These are phyloP conservation scores for Smittium mucronatum DNA, from an alignment of 371 early-diverging fungal species.

Conservation along the genomic window DNA sequence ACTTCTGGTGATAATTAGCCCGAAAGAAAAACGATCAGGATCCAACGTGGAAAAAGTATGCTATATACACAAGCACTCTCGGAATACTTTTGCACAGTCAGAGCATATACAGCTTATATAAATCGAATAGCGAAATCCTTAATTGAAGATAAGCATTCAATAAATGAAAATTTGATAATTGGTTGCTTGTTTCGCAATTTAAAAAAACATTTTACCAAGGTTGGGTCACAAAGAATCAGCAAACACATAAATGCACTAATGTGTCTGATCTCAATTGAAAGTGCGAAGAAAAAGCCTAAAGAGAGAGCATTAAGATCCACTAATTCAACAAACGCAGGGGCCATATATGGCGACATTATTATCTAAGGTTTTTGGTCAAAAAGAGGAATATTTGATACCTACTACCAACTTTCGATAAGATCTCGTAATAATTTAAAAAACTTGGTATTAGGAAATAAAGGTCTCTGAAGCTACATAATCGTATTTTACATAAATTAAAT, in stretches of 20 bases:
- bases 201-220: not conserved
- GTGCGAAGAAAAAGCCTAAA: not conserved
- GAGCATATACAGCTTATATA: not conserved
- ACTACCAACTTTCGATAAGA: not conserved
- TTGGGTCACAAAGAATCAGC: not conserved
- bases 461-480: not conserved
- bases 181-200: not conserved
- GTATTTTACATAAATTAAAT: not conserved
- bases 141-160: not conserved
- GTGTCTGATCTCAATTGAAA: not conserved
- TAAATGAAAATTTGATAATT: not conserved
- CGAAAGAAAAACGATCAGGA: not conserved
- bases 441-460: not conserved
- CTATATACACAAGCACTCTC: not conserved
- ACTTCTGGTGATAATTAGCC: not conserved
- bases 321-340: not conserved
- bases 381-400: not conserved
- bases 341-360: not conserved
- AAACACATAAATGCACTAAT: not conserved
- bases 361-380: not conserved
- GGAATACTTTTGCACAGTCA: not conserved
- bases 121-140: not conserved
- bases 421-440: not conserved
- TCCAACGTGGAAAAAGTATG: not conserved
- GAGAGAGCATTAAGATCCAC: not conserved